A percentile compares a stretch with the other conserved stretches of the same genome.
phyloP scores from a whole-genome alignment of 2,329 filamentous ascomycete genomes.

The Claviceps quebecensis region DNA sequence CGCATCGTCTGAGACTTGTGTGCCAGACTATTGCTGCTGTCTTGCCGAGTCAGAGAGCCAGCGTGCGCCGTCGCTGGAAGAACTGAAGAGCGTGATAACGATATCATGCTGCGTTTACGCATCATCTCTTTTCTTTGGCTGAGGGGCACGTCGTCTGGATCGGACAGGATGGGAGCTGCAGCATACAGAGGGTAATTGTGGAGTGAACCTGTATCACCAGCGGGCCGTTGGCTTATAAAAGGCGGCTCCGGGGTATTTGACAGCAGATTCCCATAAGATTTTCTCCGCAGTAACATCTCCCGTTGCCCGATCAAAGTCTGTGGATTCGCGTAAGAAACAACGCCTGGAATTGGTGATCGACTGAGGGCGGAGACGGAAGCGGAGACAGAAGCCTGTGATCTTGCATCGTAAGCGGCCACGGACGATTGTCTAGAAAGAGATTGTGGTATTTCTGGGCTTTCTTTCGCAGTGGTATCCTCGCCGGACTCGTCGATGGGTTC shows the following conservation, averaged over 20 bases:
- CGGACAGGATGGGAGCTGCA: slow-evolving; percentile 18
- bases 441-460: background rate
- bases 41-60: slow-evolving; percentile 11
- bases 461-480: slow-evolving; percentile 8
- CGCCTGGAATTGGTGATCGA: slow-evolving; percentile 24
- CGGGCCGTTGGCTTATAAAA: slow-evolving; percentile 12
- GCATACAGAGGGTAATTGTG: slow-evolving; percentile 21
- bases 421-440: slow-evolving; percentile 11
- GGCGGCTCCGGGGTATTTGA: slow-evolving; percentile 14
- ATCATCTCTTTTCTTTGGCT: slow-evolving; percentile 52
- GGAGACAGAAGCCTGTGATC: background rate
- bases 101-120: slow-evolving; percentile 33
- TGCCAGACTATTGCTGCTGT: slow-evolving; percentile 19
- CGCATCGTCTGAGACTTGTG: slow-evolving; percentile 43
- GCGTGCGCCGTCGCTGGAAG: slow-evolving; percentile 10
- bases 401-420: slow-evolving; percentile 9
- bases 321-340: slow-evolving; percentile 36
- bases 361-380: background rate
- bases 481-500: slow-evolving; percentile 16
- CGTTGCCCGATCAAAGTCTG: slow-evolving; percentile 43
- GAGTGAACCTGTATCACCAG: slow-evolving; percentile 29
- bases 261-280: slow-evolving; percentile 29
- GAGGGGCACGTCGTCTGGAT: slow-evolving; percentile 57
- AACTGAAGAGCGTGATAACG: slow-evolving; percentile 12
- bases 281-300: slow-evolving; percentile 39